These are phyloP conservation scores for Cordia subcordata DNA, from an alignment of 257 asterid genomes.

Conservation along the genomic window DNA sequence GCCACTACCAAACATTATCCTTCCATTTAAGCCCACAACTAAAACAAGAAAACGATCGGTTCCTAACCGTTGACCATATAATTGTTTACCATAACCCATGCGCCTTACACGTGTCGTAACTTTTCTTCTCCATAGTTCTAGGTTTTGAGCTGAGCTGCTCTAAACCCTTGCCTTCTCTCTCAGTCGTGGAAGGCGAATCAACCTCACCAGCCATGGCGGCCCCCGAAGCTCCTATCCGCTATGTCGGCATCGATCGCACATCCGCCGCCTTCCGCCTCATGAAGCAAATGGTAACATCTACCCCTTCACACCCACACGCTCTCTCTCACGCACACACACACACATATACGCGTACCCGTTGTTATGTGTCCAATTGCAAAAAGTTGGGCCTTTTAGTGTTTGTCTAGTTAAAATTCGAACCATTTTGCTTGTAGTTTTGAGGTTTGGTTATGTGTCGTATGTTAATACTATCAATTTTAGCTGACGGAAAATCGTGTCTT, in stretches of 20 bases:
- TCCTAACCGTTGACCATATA: not conserved
- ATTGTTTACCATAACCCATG: not conserved
- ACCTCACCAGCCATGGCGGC: conserved; percentile 44
- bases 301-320: not conserved
- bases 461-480: not conserved
- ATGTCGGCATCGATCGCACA: conserved; percentile 76
- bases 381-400: not conserved
- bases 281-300: conserved; percentile 79
- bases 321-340: not conserved
- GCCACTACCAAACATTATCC: not conserved
- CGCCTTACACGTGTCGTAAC: not conserved
- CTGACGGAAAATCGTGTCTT: not conserved
- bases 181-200: not conserved
- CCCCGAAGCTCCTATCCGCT: conserved; percentile 85
- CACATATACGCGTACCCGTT: not conserved
- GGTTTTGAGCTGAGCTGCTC: conserved; percentile 4
- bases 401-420: not conserved
- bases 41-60: not conserved
- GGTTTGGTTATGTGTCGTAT: not conserved
- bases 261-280: conserved; percentile 99
- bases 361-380: not conserved
- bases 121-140: not conserved
- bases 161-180: conserved; percentile 6
- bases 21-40: not conserved
- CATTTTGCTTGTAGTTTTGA: not conserved